phyloP scores from a whole-genome alignment of 108 stramenopile genomes.

The Pinguiococcus pyrenoidosus region DNA sequence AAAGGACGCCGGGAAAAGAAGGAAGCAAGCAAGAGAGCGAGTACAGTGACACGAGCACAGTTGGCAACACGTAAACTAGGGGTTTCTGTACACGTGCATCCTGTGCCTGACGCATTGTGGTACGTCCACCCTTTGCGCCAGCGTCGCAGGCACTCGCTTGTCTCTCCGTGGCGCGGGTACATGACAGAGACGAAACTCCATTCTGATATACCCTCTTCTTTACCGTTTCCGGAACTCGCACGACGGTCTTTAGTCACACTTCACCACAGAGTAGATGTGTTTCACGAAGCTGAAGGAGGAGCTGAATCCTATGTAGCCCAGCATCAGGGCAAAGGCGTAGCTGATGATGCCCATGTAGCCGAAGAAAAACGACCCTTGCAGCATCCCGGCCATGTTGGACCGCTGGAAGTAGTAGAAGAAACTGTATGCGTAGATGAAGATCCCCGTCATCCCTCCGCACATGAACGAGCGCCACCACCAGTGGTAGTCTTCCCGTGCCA shows the following conservation, averaged over 20 bases:
- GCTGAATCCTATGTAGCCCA: slow-evolving; percentile 81
- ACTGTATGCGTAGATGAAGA: slow-evolving; percentile 85
- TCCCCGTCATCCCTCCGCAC: slow-evolving; percentile 83
- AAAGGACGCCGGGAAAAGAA: too few relatives aligned
- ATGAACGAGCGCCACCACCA: slow-evolving; percentile 97
- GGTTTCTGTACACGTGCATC: too few relatives aligned
- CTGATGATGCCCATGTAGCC: slow-evolving; percentile 92
- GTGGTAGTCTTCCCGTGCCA: slow-evolving; percentile 86
- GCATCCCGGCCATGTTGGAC: slow-evolving; percentile 79
- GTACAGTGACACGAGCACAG: too few relatives aligned
- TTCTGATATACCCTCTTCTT: too few relatives aligned
- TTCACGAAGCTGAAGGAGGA: slow-evolving; percentile 77
- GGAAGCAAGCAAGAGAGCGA: too few relatives aligned
- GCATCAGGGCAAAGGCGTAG: slow-evolving; percentile 87
- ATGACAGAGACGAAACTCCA: too few relatives aligned
- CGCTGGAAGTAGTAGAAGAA: slow-evolving; percentile 89
- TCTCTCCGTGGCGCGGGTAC: too few relatives aligned
- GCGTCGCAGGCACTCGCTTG: too few relatives aligned
- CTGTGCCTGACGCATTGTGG: too few relatives aligned
- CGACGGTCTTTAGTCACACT: slow-evolving; percentile 92
- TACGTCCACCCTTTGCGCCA: too few relatives aligned
- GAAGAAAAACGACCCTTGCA: slow-evolving; percentile 89
- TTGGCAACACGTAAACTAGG: too few relatives aligned
- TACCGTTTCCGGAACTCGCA: too few relatives aligned
- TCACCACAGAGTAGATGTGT: slow-evolving; percentile 84